Percentiles rank a stretch among this genome's conserved stretches.
Conservation (phyloP, 805 yeast genomes). For the Blastobotrys peoriensis region DNA sequence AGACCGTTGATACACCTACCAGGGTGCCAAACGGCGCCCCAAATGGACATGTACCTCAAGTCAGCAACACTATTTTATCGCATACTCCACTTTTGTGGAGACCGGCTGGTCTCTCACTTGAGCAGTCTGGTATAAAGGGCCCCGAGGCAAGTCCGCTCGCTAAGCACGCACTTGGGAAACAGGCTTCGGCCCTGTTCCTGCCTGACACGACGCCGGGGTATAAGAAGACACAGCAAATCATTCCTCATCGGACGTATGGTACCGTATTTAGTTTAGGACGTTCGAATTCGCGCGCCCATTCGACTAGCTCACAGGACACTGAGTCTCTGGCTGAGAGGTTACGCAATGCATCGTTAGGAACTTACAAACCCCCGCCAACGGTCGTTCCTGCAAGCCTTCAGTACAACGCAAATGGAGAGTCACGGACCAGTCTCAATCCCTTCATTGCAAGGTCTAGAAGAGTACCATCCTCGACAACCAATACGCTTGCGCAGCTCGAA, state of each 20-base stretch:
- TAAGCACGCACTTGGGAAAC: background rate
- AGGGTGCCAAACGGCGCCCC: background rate
- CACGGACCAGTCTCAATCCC: slow-evolving; percentile 1
- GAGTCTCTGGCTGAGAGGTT: slow-evolving; percentile 1
- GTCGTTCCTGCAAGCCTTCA: slow-evolving; percentile 4
- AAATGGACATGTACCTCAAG: background rate
- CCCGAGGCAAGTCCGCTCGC: background rate
- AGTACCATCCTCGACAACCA: background rate
- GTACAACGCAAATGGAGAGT: background rate
- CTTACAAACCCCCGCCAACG: slow-evolving; percentile 10
- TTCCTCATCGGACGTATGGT: background rate
- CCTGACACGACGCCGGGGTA: slow-evolving; percentile 2
- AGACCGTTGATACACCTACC: background rate
- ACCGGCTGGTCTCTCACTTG: background rate
- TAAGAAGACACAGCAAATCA: background rate
- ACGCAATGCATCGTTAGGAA: slow-evolving; percentile 1
- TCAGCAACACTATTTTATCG: too few relatives aligned
- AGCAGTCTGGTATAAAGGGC: too few relatives aligned
- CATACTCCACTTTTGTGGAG: slow-evolving; percentile 2
- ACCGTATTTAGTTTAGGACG: background rate
- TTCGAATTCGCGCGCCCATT: background rate
- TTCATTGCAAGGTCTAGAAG: background rate
- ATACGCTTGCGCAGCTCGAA: background rate
- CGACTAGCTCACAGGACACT: background rate
- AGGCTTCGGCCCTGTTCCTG: background rate